Conservation (phyloP, 768 basidiomycete species). For the Kwoniella bestiolae region DNA sequence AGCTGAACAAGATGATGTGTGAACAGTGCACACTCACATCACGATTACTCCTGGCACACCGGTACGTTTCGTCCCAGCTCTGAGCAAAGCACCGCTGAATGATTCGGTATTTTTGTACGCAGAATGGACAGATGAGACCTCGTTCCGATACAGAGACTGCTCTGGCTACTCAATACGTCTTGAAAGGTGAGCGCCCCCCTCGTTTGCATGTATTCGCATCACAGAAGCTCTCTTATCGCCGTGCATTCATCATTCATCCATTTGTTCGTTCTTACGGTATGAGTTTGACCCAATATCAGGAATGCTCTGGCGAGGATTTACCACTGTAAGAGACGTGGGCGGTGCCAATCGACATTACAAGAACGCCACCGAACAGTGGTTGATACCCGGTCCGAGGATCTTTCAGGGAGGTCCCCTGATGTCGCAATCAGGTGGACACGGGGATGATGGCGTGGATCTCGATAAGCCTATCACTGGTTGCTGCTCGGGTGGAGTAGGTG, state of each 20-base stretch:
- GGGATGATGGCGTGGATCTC: slow-evolving; percentile 1
- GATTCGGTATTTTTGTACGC: too few relatives aligned
- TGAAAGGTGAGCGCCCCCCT: slow-evolving; percentile 24
- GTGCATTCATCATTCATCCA: too few relatives aligned
- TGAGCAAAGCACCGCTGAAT: too few relatives aligned
- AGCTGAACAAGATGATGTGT: too few relatives aligned
- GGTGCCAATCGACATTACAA: slow-evolving; percentile 32
- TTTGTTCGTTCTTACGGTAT: too few relatives aligned
- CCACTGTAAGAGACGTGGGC: slow-evolving; percentile 37
- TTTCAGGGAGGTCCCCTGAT: slow-evolving; percentile 39
- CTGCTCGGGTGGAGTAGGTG: neutral
- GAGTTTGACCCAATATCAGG: slow-evolving; percentile 12
- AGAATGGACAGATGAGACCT: slow-evolving; percentile 4
- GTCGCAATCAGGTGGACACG: slow-evolving; percentile 32
- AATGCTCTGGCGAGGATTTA: slow-evolving; percentile 39
- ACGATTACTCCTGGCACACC: slow-evolving; percentile 26
- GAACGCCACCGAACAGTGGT: slow-evolving; percentile 34
- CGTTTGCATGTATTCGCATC: too few relatives aligned
- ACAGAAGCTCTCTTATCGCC: too few relatives aligned
- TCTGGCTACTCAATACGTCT: slow-evolving; percentile 26
- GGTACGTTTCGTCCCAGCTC: slow-evolving; percentile 1
- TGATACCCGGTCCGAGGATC: slow-evolving; percentile 38
- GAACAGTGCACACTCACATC: slow-evolving; percentile 31
- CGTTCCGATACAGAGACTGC: slow-evolving; percentile 22
- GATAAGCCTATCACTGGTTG: slow-evolving; percentile 6